Conservation (phyloP, 2,329 filamentous ascomycete genomes). For the Diaporthe citrichinensis region DNA sequence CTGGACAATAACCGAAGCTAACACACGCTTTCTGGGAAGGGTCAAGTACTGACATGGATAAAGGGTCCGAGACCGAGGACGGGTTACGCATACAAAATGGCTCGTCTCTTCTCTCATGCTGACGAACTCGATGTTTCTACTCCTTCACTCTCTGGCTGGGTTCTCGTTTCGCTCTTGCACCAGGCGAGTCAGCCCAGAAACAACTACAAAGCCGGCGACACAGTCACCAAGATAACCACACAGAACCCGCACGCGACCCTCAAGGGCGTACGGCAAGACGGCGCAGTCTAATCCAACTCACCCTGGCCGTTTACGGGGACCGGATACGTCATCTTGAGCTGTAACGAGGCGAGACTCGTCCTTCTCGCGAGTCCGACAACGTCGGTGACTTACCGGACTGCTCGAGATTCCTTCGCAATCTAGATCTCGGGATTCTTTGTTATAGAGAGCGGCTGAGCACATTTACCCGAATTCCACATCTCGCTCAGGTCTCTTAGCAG, state of each 20-base stretch:
- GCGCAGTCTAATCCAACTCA: background rate
- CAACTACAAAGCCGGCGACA: background rate
- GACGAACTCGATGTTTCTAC: conserved; percentile 7
- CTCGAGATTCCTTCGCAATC: background rate
- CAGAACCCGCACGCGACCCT: conserved; percentile 21
- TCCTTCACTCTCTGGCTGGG: conserved; percentile 9
- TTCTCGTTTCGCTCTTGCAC: conserved; percentile 5
- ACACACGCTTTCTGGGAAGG: conserved; percentile 18
- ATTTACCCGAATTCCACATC: conserved; percentile 6
- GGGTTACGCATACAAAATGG: conserved; percentile 24
- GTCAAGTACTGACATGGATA: conserved; percentile 20
- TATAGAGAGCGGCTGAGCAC: background rate
- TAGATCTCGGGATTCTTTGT: background rate
- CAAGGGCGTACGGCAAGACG: background rate
- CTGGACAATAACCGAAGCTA: conserved; percentile 8
- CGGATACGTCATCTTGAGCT: conserved; percentile 26
- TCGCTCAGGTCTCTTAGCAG: background rate
- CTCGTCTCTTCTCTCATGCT: conserved; percentile 27
- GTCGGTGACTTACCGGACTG: background rate
- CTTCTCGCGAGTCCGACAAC: background rate
- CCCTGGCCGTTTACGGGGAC: background rate
- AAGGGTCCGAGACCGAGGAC: conserved; percentile 26
- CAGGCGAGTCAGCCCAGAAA: conserved; percentile 12
- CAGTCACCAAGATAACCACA: background rate
- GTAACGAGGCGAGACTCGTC: background rate